phyloP scores from a whole-genome alignment of 2,329 filamentous ascomycete genomes.

The Fusarium sp. region DNA sequence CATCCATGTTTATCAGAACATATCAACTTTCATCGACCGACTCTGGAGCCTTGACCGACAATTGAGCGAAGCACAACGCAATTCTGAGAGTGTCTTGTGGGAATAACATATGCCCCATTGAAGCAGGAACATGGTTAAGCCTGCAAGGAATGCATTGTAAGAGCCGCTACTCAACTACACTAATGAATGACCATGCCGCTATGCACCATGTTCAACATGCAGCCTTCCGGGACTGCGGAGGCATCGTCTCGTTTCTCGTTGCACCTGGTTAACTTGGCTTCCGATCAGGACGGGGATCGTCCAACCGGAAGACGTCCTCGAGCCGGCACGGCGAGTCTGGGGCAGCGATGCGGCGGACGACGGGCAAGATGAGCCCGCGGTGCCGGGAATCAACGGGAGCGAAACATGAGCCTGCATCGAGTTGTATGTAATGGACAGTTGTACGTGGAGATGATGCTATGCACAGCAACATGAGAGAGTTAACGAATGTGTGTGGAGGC shows the following conservation, averaged over 20 bases:
- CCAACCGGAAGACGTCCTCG: slow-evolving; percentile 40
- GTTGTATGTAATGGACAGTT: slow-evolving; percentile 16
- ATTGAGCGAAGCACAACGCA: slow-evolving; percentile 6
- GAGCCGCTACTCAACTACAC: neutral
- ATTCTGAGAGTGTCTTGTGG: neutral
- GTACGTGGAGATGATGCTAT: slow-evolving; percentile 17
- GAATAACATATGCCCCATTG: slow-evolving; percentile 7
- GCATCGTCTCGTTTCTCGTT: slow-evolving; percentile 12
- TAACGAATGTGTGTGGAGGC: slow-evolving; percentile 7
- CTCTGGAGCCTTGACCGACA: slow-evolving; percentile 32
- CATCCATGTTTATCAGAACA: slow-evolving; percentile 37
- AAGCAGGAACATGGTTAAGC: slow-evolving; percentile 19
- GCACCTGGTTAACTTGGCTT: slow-evolving; percentile 27
- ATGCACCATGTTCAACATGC: slow-evolving; percentile 17
- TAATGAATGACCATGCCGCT: slow-evolving; percentile 4
- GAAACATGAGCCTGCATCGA: neutral
- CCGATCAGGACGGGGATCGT: slow-evolving; percentile 31
- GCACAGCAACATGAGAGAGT: slow-evolving; percentile 4
- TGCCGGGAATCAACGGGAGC: slow-evolving; percentile 40
- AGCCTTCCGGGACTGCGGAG: slow-evolving; percentile 35
- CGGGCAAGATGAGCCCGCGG: slow-evolving; percentile 32
- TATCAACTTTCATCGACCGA: slow-evolving; percentile 28
- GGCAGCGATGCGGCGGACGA: slow-evolving; percentile 19
- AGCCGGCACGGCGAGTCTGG: slow-evolving; percentile 32
- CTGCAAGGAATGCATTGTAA: neutral